phyloP scores from a whole-genome alignment of 2,329 filamentous ascomycete species.

The Sarocladiaceae sp. region DNA sequence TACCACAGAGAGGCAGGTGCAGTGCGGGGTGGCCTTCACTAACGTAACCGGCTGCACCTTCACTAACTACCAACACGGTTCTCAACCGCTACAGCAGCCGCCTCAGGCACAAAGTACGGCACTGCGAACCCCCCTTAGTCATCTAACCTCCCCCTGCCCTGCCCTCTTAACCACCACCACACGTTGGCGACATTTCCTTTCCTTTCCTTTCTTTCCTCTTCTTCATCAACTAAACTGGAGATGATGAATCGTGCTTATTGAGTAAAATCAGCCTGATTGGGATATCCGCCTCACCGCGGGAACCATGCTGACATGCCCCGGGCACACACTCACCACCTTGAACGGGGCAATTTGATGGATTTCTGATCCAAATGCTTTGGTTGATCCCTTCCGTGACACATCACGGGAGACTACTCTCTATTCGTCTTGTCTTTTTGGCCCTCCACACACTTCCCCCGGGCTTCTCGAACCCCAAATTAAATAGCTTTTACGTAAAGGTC shows the following conservation, averaged over 20 bases:
- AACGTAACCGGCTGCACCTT: too few species aligned
- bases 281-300: conserved; percentile 44
- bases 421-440: conserved; percentile 23
- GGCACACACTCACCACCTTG: conserved; percentile 58
- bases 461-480: too few species aligned
- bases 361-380: conserved; percentile 50
- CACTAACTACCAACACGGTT: too few species aligned
- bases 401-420: too few species aligned
- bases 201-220: conserved; percentile 28
- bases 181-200: background rate
- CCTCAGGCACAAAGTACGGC: too few species aligned
- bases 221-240: conserved; percentile 70
- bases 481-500: too few species aligned
- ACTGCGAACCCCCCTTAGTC: background rate
- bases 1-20: too few species aligned
- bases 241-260: conserved; percentile 64
- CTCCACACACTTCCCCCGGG: too few species aligned
- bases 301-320: conserved; percentile 59
- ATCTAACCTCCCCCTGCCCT: background rate
- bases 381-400: too few species aligned
- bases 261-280: conserved; percentile 37
- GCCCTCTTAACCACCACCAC: conserved; percentile 10
- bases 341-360: conserved; percentile 55
- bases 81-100: too few species aligned
- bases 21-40: background rate